phyloP scores from a whole-genome alignment of 163 green algal genomes.

The Prototheca wickerhamii region DNA sequence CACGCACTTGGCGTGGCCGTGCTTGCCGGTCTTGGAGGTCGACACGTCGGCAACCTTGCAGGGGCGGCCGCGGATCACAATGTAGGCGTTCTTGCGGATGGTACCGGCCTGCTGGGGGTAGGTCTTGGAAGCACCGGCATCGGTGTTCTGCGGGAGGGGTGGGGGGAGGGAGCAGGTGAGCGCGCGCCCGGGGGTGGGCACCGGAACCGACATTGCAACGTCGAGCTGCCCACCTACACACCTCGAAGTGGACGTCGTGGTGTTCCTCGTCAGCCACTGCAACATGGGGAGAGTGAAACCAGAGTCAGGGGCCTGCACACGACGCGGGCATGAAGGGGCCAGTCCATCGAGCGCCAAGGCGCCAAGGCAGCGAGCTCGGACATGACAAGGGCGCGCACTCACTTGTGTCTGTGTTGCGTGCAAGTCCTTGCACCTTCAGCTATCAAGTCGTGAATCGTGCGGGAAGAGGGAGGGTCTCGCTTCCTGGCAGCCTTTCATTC shows the following conservation, averaged over 20 bases:
- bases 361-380: too few relatives aligned
- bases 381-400: too few relatives aligned
- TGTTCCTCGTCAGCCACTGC: conserved; percentile 41
- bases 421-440: too few relatives aligned
- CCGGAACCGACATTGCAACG: background rate
- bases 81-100: conserved; percentile 94
- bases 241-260: conserved; percentile 66
- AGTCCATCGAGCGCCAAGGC: too few relatives aligned
- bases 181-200: background rate
- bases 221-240: background rate
- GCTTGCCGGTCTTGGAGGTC: conserved; percentile 95
- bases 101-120: conserved; percentile 89
- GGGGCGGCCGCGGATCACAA: conserved; percentile 90
- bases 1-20: conserved; percentile 97
- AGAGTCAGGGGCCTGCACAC: too few relatives aligned
- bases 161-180: background rate
- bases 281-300: background rate
- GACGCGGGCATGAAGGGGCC: too few relatives aligned
- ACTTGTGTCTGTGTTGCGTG: too few relatives aligned
- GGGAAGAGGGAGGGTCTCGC: too few relatives aligned
- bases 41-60: conserved; percentile 99
- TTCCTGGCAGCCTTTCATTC: too few relatives aligned
- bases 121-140: conserved; percentile 83
- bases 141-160: conserved; percentile 25
- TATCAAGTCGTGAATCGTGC: too few relatives aligned